Evolutionary conservation across 225 moss, liverwort and hornwort genomes (phyloP), one percentile per base, ranked within the genome.

Genomic region (Takakia lepidozioides): DNA sequence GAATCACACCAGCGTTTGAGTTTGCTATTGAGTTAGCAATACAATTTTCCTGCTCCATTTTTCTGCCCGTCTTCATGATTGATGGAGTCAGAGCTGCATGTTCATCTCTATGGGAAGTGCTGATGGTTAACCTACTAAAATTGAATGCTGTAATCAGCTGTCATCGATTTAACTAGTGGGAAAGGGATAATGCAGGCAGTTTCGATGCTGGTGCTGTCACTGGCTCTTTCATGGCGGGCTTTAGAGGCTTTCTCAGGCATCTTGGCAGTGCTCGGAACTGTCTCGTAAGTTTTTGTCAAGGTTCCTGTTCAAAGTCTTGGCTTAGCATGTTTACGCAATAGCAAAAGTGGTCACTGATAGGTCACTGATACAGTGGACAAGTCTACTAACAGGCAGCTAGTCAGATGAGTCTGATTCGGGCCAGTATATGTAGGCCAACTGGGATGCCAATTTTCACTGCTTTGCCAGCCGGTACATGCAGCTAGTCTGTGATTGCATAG

Each of bases 231-330:
- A 15, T 98, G 91, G 98, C 71, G 83, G 58, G 78, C 87, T n/a
- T 71, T 98, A 27, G 80, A 77, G 23, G 54, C 72, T 38, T 91
- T 79, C 36, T 70, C 83, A 20, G 98, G 98, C 42, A 56, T 69
- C 1, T 64, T 98, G 6, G 98, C 98, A 28, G 76, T 98, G 42
- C 78, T 71, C 44, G 98, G 98, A 76, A 98, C 98, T 45, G 87
- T 98, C 1, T 69, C 87, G 81, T 98, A 85, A 87, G 92, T 84
- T 23, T 42, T 42, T 43, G 14, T 45, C 19, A 26, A 5, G 11
- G 5, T 29, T n/a, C n/a, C n/a, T n/a, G n/a, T n/a, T n/a, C n/a
- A n/a, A n/a, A n/a, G n/a, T n/a, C n/a, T n/a, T n/a, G n/a, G n/a
- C n/a, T n/a, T n/a, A n/a, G n/a, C n/a, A n/a, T n/a, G n/a, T n/a